Conservation (phyloP, 305 asterid species). For the Fraxinus paxiana region DNA sequence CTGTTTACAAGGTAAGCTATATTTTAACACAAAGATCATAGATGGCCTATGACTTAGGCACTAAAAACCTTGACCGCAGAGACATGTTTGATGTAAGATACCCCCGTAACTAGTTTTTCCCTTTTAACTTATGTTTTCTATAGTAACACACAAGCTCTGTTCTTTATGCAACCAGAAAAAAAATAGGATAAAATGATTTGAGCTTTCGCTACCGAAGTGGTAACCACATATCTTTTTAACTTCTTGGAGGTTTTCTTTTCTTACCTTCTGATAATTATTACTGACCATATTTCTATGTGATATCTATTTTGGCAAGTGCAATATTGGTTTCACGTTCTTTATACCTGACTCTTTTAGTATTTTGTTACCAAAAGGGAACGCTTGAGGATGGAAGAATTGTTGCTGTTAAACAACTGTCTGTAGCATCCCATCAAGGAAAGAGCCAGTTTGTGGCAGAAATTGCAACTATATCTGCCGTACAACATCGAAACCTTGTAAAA, state of each 20-base stretch:
- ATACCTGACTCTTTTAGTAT: too few relatives aligned
- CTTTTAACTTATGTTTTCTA: background rate
- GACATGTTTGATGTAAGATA: background rate
- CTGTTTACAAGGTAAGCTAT: background rate
- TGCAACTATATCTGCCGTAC: slow-evolving; percentile 61
- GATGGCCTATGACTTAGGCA: background rate
- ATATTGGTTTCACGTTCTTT: background rate
- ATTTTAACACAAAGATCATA: background rate
- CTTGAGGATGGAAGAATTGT: slow-evolving; percentile 44
- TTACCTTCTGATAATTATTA: too few relatives aligned
- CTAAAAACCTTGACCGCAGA: background rate
- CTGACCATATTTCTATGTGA: too few relatives aligned
- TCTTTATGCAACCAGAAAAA: background rate
- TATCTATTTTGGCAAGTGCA: background rate
- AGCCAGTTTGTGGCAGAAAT: slow-evolving; percentile 59
- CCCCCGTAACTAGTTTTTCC: background rate
- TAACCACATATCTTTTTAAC: background rate
- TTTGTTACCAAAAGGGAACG: slow-evolving; percentile 31
- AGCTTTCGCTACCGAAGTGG: too few relatives aligned
- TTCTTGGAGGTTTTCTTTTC: background rate
- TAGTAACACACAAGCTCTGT: background rate
- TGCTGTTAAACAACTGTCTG: slow-evolving; percentile 53
- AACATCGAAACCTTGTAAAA: slow-evolving; percentile 60
- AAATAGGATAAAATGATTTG: too few relatives aligned
- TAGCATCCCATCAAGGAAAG: slow-evolving; percentile 53